Evolutionary conservation across 164 flowering plant species (phyloP), one percentile per base, ranked within the genome.

Genomic region (Dillenia suffruticosa): DNA sequence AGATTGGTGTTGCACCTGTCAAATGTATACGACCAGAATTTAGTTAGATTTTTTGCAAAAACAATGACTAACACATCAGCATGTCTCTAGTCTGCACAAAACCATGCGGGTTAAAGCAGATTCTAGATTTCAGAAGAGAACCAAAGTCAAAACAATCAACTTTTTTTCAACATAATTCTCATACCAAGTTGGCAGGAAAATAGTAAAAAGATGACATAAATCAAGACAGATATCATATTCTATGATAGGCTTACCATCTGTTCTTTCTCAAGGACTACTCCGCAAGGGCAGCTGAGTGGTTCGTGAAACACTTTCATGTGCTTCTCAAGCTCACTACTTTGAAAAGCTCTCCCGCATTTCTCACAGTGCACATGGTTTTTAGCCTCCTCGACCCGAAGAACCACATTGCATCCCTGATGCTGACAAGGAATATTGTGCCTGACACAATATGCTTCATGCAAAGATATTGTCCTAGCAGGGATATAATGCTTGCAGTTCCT

Each of bases 261-360:
- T 68, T 84, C 96, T 76, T 94, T 89, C 80, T 94, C 97, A 48
- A 94, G 93, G 66, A 79, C 64, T 15, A 79, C 75, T 14, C 98
- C 98, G 68, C 98, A 94, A 2, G 84, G 70, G 66, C 98, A 91
- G 40, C 74, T 75, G 58, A 86, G 82, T 16, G 97, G 98, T 68
- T 84, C 98, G 61, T 94, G 98, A 72, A 89, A 94, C 14, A 94
- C 96, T 73, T 87, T 87, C 88, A 83, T 72, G 77, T 93, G 98
- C 76, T 94, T 94, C 68, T 86, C 97, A 70, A 91, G 74, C 70
- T 94, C 97, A 45, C 72, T 79, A 47, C 63, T 70, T 22, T 91
- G 97, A 62, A 86, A 80, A 57, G 97, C 92, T 63, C 69, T 72
- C 49, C 83, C 89, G 68, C 98, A 94, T 75, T 79, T 90, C 17